Evolutionary conservation across 768 basidiomycete genomes (phyloP), one percentile per base, ranked within the genome.

Genomic region (Suillus alpinus): DNA sequence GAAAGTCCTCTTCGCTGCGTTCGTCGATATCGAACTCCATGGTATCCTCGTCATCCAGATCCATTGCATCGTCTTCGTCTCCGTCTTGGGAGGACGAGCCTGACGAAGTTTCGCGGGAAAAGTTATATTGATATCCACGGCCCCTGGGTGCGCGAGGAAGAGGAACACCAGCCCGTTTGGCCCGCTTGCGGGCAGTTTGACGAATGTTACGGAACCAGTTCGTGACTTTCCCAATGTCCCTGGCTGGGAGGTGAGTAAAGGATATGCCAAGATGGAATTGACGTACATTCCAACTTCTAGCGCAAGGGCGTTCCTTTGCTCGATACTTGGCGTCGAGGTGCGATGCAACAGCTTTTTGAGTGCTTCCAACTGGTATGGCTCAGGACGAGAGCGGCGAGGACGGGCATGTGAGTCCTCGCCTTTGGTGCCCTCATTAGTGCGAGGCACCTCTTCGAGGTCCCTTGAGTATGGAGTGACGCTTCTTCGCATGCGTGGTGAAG

Each of bases 121-220:
- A 69, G 26, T 55, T 57, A 56, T 73, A 56, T 2, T 57, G 53
- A 39, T 57, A 57, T 77, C 78, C 63, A 82, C 81, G 52, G 82
- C 78, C 62, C 79, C 80, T 29, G 77, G 37, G 63, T 63, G 66
- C 51, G 49, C 77, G 56, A 40, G 40, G 50, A 10, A 67, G 59
- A 29, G 37, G 52, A 51, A 23, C 77, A 75, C 66, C 80, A 77
- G 74, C 70, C 63, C 76, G 83, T 74, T 80, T 85, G 59, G 83
- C 81, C 26, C 90, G 85, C 73, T 86, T 91, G 46, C 90, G 77
- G n/a, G 90, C 82, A 18, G 88, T 89, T 75, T 93, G 91, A 40
- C 91, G 83, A 60, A 92, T 80, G 69, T 93, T 93, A 39, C 91
- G 81, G 80, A 92, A 92, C 91, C 91, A 93, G 71, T 93, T 93